Evolutionary conservation across 2,329 filamentous ascomycete species (phyloP), one percentile per base, ranked within the genome.

Genomic region (Fusarium chlamydosporum): DNA sequence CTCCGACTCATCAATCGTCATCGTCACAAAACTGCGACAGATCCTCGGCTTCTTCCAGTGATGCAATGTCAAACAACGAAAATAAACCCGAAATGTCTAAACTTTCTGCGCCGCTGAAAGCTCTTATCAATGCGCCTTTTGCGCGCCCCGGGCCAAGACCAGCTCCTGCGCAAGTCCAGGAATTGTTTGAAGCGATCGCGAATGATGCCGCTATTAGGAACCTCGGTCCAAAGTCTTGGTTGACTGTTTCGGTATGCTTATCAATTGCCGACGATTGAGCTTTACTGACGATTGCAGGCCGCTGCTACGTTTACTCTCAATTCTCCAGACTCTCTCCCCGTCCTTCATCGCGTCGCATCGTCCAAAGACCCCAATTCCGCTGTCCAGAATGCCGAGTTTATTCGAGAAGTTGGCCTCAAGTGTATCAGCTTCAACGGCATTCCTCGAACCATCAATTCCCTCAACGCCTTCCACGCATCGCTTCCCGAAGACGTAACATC

Each of bases 301-400:
- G 93, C 92, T 33, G 90, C 92, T 18, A 93, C 92, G 3, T 92
- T 95, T 81, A 96, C 93, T 1, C 88, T 96, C 83, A 96, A 96
- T 82, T 94, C 92, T 3, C 92, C 92, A 26, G 90, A 92, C 59
- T 91, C 92, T 4, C 86, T 95, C 69, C 80, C 87, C 6, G 79
- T 85, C 23, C 85, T 94, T 13, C 89, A 89, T 79, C 75, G 84
- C 56, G 78, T 86, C 33, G 85, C 85, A 12, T 73, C 79, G 6
- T 52, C 72, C 8, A 55, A 72, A 63, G 46, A 64, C 66, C 58
- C 53, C 56, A 43, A 59, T 61, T 65, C 53, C 15, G 56, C 68
- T 7, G 80, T 86, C 4, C 80, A 83, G 27, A 83, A 86, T 34
- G 91, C 91, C 65, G 91, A 92, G 76, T 83, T 92, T 60, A 92